phyloP scores from a whole-genome alignment of 2,329 filamentous ascomycete genomes.

The Neonectria punicea region DNA sequence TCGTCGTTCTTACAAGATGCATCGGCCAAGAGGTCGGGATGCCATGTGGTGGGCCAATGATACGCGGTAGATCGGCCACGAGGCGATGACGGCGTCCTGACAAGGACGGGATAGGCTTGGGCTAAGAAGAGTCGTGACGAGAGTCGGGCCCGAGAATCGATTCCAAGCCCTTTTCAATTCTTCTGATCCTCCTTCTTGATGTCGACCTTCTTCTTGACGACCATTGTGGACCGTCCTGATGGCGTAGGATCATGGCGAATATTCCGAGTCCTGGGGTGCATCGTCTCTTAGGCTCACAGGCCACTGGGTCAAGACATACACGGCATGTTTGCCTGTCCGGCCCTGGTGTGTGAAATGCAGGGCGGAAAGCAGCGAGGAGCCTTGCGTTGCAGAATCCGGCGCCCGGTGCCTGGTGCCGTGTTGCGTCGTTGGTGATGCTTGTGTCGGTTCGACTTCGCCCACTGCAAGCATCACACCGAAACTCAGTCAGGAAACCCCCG shows the following conservation, averaged over 20 bases:
- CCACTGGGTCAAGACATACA: not conserved
- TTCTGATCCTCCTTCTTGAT: not conserved
- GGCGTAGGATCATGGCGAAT: not conserved
- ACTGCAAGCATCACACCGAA: conserved; percentile 15
- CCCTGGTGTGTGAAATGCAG: not conserved
- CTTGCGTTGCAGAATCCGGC: conserved; percentile 2
- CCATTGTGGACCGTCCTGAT: not conserved
- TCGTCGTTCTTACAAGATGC: conserved; percentile 5
- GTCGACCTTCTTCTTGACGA: not conserved
- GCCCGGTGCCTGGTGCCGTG: conserved; percentile 5
- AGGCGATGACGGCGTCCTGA: conserved; percentile 16
- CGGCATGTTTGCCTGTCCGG: not conserved
- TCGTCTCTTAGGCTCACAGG: not conserved
- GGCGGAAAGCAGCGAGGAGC: not conserved
- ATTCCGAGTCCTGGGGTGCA: not conserved
- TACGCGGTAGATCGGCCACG: conserved; percentile 31
- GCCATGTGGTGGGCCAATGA: conserved; percentile 29
- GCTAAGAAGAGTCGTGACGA: not conserved
- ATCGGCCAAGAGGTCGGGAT: not conserved
- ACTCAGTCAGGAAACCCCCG: not conserved
- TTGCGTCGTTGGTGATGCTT: not conserved
- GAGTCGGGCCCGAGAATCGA: not conserved
- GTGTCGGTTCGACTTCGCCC: not conserved
- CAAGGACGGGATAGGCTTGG: not conserved
- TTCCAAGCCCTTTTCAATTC: not conserved